phyloP scores from a whole-genome alignment of 1,284 basidiomycete species.

The Exobasidium cylindrosporum region DNA sequence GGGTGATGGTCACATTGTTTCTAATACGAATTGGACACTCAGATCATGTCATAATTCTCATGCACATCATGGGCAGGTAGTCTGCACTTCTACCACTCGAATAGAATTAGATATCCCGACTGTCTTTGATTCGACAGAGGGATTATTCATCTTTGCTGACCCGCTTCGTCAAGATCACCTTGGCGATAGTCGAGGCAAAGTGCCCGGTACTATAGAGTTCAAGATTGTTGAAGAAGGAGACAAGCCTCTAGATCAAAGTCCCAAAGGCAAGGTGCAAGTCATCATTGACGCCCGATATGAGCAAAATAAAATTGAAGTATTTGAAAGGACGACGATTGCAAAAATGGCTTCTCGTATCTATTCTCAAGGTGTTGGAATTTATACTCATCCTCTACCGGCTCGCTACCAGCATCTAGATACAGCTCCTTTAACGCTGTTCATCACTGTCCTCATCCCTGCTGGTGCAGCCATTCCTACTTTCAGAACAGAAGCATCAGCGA shows the following conservation, averaged over 20 bases:
- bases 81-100: conserved; percentile 10
- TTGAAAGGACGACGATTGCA: conserved; percentile 10
- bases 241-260: not conserved
- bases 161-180: conserved; percentile 8
- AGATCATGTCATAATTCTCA: conserved; percentile 21
- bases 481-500: conserved; percentile 8
- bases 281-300: conserved; percentile 17
- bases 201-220: conserved; percentile 15
- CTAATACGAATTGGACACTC: conserved; percentile 32
- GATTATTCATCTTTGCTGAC: conserved; percentile 15
- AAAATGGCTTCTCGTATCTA: conserved; percentile 10
- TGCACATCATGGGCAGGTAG: conserved; percentile 5
- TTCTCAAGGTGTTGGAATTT: conserved; percentile 18
- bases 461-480: conserved; percentile 4
- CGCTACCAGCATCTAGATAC: not conserved
- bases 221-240: conserved; percentile 8
- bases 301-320: conserved; percentile 4
- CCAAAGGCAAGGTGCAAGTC: conserved; percentile 6
- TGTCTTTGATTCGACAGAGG: conserved; percentile 10
- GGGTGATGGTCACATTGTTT: conserved; percentile 35
- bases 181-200: conserved; percentile 14
- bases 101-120: conserved; percentile 13
- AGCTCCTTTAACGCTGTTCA: conserved; percentile 12
- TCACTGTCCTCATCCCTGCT: conserved; percentile 6
- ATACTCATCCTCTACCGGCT: conserved; percentile 7